Evolutionary conservation across 2,329 filamentous ascomycete species (phyloP), one percentile per base, ranked within the genome.

Genomic region (Clarireedia paspali): DNA sequence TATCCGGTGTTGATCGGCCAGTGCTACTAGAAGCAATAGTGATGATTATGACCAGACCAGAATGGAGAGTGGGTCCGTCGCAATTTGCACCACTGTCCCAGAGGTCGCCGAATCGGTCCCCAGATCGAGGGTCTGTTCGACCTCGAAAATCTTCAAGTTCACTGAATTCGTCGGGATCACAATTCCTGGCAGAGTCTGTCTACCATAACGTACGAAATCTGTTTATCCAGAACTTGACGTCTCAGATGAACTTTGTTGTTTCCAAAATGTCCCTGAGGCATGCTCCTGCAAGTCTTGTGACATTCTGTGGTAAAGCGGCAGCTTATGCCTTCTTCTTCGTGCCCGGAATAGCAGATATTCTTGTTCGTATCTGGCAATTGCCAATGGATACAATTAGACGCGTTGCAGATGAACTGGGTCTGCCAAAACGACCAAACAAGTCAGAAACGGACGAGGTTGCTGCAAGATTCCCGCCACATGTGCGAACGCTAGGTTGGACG

Each of bases 311-410:
- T 50, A 88, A 88, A 68, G 84, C 85, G 4, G 83, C 81, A 63
- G 85, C 85, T 4, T 89, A 88, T 70, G 85, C 85, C 9, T 89
- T 88, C 68, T 85, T 86, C 67, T 89, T 88, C 65, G 87, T 85
- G 56, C 84, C 84, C 9, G 84, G 85, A 17, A 77, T 89, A 59
- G 83, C 85, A 15, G 85, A 89, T 64, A 77, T 87, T 42, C 72
- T 89, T 58, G 77, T 85, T 17, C 76, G 84, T 38, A 69, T 88
- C 24, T 88, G 85, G 85, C 80, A 80, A 59, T 75, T 81, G 4
- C 76, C 81, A 6, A 68, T 80, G n/a, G 79, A 80, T 55, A 73
- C 75, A 30, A 74, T 88, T 63, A 77, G 80, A 61, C 79, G 84
- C 34, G 77, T 87, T n/a, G 71, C 85, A 45, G 74, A 77, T 52